Evolutionary conservation across 2,329 filamentous ascomycete genomes (phyloP), one percentile per base, ranked within the genome.

Genomic region (Trichoderma semiorbis): DNA sequence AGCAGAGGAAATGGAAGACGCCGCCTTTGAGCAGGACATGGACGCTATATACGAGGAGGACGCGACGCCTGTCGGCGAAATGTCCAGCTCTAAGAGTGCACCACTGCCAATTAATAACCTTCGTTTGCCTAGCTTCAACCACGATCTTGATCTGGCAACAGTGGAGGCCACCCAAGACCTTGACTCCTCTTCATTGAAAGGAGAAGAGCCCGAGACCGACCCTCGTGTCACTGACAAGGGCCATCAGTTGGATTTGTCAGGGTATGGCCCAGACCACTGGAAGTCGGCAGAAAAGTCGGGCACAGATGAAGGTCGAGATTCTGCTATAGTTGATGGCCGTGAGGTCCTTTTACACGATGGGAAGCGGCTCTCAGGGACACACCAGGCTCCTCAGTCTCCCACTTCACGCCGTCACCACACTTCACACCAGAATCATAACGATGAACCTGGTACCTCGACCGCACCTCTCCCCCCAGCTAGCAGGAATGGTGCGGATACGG

Each of bases 261-360:
- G 95, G 0, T 89, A 91, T 72, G 94, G 94, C 1, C 77, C 85
- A 5, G 95, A 98, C 78, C 89, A 91, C 69, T 93, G 95, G 90
- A 90, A 90, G 73, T 84, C 83, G 28, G 88, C 92, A 24, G 85
- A 91, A 74, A 83, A 87, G 73, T 84, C 86, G 39, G 91, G 90
- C 3, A 77, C 88, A 28, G 89, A 89, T 63, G 84, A 85, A 50
- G 92, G 89, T 3, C 89, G 93, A 67, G 94, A 97, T 79, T 92
- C 93, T 0, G 85, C 89, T 26, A 83, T 95, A 24, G 82, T 92
- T 58, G 85, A 88, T 71, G 87, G 90, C 18, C 89, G 88, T 62
- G 95, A 98, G 79, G 89, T 95, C 7, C 85, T 98, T 30, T 78
- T 93, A 21, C 87, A 89, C 36, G 85, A 88, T 72, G 83, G 91